Conservation (phyloP, 2,329 filamentous ascomycete genomes). For the Periconia digitata region DNA sequence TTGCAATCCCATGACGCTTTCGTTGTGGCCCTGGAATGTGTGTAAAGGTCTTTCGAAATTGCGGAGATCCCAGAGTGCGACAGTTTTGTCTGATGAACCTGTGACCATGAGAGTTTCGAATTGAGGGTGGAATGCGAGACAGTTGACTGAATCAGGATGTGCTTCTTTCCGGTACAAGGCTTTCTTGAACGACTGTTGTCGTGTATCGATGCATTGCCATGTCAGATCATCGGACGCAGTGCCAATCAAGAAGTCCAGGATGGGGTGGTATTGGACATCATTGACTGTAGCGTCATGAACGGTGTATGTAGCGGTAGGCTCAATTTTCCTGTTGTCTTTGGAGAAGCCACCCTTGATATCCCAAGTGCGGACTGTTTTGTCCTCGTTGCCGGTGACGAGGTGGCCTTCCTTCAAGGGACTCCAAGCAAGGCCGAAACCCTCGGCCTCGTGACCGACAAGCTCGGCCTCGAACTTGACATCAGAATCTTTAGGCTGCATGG, state of each 20-base stretch:
- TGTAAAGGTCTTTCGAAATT: slow-evolving; percentile 90
- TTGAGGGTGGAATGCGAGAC: slow-evolving; percentile 84
- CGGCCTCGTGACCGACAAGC: slow-evolving; percentile 78
- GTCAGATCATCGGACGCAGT: slow-evolving; percentile 95
- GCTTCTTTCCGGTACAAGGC: slow-evolving; percentile 72
- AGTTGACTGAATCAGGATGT: slow-evolving; percentile 91
- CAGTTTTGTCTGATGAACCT: slow-evolving; percentile 91
- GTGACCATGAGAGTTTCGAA: slow-evolving; percentile 91
- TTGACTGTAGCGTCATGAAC: slow-evolving; percentile 93
- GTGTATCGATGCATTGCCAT: slow-evolving; percentile 87
- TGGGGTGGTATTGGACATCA: slow-evolving; percentile 92
- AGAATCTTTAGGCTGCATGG: slow-evolving; percentile 68
- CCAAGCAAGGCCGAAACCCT: slow-evolving; percentile 94
- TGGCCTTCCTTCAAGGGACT: slow-evolving; percentile 80
- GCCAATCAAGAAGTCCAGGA: slow-evolving; percentile 77
- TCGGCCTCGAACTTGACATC: slow-evolving; percentile 80
- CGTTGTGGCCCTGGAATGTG: slow-evolving; percentile 82
- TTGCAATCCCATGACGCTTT: slow-evolving; percentile 85
- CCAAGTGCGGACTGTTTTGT: slow-evolving; percentile 90
- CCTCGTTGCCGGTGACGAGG: slow-evolving; percentile 87
- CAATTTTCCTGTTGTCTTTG: slow-evolving; percentile 68
- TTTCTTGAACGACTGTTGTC: slow-evolving; percentile 65
- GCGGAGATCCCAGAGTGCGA: slow-evolving; percentile 92
- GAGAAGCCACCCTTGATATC: slow-evolving; percentile 74
- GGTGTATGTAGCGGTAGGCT: slow-evolving; percentile 74